phyloP scores from a whole-genome alignment of 768 basidiomycete genomes.

The Asterophora lycoperdoides region DNA sequence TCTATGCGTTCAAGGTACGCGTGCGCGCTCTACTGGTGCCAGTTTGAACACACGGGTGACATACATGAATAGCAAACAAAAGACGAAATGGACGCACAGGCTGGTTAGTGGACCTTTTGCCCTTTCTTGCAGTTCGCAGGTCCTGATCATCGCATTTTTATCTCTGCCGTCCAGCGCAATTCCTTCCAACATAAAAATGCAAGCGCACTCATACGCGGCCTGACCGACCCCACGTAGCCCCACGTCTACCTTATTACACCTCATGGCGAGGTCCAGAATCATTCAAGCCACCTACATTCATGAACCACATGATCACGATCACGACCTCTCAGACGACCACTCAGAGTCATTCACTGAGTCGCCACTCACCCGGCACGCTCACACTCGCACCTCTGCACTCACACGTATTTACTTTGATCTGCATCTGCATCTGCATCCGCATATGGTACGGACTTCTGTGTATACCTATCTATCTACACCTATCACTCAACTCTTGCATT shows the following conservation, averaged over 20 bases:
- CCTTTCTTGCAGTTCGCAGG: not conserved
- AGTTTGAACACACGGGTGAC: not conserved
- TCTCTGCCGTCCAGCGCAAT: slow-evolving; percentile 42
- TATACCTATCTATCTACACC: not conserved
- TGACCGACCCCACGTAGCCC: not conserved
- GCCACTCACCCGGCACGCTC: not conserved
- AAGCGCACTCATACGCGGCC: not conserved
- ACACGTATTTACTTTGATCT: too few relatives aligned
- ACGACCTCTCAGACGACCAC: too few relatives aligned
- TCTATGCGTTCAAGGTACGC: slow-evolving; percentile 75
- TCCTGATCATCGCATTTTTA: slow-evolving; percentile 12
- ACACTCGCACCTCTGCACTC: too few relatives aligned
- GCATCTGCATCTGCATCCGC: not conserved
- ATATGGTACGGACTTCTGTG: slow-evolving; percentile 3
- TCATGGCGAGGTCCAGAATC: too few relatives aligned
- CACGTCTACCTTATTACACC: too few relatives aligned
- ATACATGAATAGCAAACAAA: slow-evolving; percentile 39
- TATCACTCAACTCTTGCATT: too few relatives aligned
- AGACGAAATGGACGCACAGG: slow-evolving; percentile 66
- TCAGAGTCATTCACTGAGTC: too few relatives aligned
- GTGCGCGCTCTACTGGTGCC: slow-evolving; percentile 3
- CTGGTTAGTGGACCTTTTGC: slow-evolving; percentile 43
- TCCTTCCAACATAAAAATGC: slow-evolving; percentile 52
- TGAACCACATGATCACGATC: too few relatives aligned
- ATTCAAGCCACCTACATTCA: too few relatives aligned